Evolutionary conservation across 208 protist species (phyloP).

Genomic region (Herpetomonas muscarum): DNA sequence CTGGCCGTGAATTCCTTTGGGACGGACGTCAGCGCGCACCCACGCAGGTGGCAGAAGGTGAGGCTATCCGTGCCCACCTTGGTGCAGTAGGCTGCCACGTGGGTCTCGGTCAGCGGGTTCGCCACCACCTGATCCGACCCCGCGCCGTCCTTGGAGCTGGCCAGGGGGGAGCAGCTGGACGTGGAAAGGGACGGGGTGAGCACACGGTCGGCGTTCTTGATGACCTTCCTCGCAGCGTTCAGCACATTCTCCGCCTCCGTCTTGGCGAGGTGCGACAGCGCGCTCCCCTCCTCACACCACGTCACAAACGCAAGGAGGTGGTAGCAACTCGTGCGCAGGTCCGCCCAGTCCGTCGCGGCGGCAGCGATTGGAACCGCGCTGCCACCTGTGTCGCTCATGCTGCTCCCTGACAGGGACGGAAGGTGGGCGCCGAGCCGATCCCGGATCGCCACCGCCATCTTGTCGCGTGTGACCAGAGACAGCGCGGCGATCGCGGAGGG

Average conservation of each 20-base stretch:
- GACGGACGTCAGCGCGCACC: conserved; percentile 33
- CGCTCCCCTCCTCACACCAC: conserved; percentile 20
- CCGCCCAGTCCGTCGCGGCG: conserved; percentile 11
- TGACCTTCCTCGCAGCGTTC: conserved; percentile 5
- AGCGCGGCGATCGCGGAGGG: conserved; percentile 14
- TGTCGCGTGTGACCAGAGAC: conserved; percentile 12
- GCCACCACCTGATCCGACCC: neutral
- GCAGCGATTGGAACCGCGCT: too few relatives aligned
- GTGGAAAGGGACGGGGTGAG: too few relatives aligned
- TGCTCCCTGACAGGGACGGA: conserved; percentile 17
- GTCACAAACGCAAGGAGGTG: conserved; percentile 30
- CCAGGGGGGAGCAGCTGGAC: too few relatives aligned
- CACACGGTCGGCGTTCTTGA: conserved; percentile 4
- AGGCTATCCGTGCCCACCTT: conserved; percentile 11
- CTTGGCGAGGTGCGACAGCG: conserved; percentile 34
- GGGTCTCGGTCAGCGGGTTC: conserved; percentile 20
- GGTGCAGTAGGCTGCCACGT: conserved; percentile 29
- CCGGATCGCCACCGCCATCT: conserved; percentile 6
- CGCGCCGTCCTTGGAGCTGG: neutral
- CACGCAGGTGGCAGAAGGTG: conserved; percentile 36
- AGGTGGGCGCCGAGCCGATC: conserved; percentile 16
- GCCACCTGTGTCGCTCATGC: conserved; percentile 14
- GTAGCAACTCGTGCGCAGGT: conserved; percentile 23
- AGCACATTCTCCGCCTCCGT: conserved; percentile 41
- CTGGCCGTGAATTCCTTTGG: conserved; percentile 15